A percentile compares a stretch with the other conserved stretches of the same genome.
These are phyloP conservation scores for Davidsoniella neocaledoniae DNA, from an alignment of 2,329 filamentous ascomycete genomes.

Conservation along the genomic window DNA sequence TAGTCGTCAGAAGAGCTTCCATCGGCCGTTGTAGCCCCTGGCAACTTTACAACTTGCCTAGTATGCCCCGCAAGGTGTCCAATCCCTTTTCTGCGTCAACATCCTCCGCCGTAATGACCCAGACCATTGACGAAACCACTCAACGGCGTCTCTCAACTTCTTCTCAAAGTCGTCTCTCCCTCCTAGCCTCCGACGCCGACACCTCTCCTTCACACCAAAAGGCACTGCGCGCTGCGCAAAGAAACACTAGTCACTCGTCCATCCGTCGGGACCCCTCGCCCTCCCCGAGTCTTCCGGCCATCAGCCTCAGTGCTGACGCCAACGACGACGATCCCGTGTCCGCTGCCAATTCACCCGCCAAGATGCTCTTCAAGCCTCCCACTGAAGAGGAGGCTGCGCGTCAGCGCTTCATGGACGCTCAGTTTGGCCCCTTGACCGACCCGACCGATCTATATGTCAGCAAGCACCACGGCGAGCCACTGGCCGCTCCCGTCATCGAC, in stretches of 20 bases:
- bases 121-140: conserved; percentile 4
- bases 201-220: conserved; percentile 1
- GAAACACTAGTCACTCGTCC: conserved; percentile 1
- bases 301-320: conserved; percentile 9
- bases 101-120: conserved; percentile 5
- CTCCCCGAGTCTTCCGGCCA: conserved; percentile 9
- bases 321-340: conserved; percentile 4
- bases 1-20: no score
- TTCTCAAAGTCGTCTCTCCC: conserved; percentile 3
- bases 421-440: conserved; percentile 75
- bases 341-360: conserved; percentile 32
- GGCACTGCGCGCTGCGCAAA: conserved; percentile 2
- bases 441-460: conserved; percentile 77
- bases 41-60: no score
- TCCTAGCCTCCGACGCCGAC: conserved; percentile 3
- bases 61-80: conserved; percentile 9
- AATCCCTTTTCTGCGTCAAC: conserved; percentile 4
- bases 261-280: conserved; percentile 8
- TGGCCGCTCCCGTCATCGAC: conserved; percentile 75
- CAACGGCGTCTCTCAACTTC: conserved; percentile 5
- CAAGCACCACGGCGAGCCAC: conserved; percentile 63
- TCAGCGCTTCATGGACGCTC: conserved; percentile 63
- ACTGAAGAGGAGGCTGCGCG: conserved; percentile 66
- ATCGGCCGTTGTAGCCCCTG: no score
- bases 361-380: conserved; percentile 69